A percentile compares a stretch with the other conserved stretches of the same genome.
phyloP scores from a whole-genome alignment of 345 rosid genomes.

The Populus euphratica region DNA sequence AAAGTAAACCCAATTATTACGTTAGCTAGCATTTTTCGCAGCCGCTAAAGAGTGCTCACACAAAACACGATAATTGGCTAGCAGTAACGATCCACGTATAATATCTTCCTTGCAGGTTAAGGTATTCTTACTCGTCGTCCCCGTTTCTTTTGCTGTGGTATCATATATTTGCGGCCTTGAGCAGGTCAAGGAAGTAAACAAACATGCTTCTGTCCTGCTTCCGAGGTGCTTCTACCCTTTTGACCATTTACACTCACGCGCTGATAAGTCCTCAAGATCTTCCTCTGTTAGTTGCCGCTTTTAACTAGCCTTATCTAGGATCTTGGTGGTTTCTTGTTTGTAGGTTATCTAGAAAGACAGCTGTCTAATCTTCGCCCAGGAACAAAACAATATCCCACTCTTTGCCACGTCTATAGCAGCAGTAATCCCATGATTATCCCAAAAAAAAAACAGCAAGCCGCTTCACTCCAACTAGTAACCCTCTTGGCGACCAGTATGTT shows the following conservation, averaged over 20 bases:
- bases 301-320: not conserved
- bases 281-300: not conserved
- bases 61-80: no score
- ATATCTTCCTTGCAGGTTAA: not conserved
- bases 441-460: not conserved
- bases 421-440: not conserved
- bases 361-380: conserved; percentile 12
- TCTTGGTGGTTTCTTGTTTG: conserved; percentile 24
- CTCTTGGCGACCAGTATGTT: not conserved
- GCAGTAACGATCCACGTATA: no score
- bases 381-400: not conserved
- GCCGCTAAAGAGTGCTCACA: no score
- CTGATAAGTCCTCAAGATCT: not conserved
- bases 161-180: not conserved
- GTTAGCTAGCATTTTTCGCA: no score
- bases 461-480: not conserved
- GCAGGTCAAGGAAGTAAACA: not conserved
- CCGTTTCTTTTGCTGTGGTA: not conserved
- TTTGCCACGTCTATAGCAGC: conserved; percentile 15
- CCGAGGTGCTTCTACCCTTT: not conserved
- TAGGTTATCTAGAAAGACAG: conserved; percentile 22
- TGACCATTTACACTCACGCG: not conserved
- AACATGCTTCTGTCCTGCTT: not conserved
- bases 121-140: not conserved
- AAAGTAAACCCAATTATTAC: no score